Conservation (phyloP, 108 stramenopile species). For the Poteriospumella lacustris region DNA sequence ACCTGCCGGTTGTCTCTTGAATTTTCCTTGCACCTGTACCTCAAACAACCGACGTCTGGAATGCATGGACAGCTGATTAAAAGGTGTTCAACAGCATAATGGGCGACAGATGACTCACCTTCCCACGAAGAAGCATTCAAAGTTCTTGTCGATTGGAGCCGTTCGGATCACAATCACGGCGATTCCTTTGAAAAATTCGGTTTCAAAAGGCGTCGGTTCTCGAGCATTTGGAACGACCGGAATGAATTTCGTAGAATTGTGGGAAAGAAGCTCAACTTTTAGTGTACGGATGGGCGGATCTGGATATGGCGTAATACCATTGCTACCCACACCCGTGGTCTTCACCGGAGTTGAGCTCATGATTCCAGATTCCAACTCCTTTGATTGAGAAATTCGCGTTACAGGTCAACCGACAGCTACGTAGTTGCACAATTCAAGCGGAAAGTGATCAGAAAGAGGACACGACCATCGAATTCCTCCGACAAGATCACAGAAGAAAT, state of each 20-base stretch:
- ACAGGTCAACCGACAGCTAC: no score
- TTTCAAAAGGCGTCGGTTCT: slow-evolving; percentile 19
- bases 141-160: slow-evolving; percentile 1
- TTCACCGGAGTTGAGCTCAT: no score
- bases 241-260: neutral
- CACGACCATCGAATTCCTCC: no score
- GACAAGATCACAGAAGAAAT: no score
- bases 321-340: no score
- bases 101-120: neutral
- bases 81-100: slow-evolving; percentile 26
- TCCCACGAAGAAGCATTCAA: slow-evolving; percentile 2
- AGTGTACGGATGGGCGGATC: slow-evolving; percentile 1
- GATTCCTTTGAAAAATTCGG: slow-evolving; percentile 13
- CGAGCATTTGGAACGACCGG: neutral
- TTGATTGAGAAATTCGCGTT: no score
- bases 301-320: no score
- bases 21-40: slow-evolving; percentile 70
- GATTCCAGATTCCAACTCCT: no score
- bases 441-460: no score
- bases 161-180: slow-evolving; percentile 21
- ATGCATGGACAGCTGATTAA: slow-evolving; percentile 54
- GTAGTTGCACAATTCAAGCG: no score
- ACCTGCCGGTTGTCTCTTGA: slow-evolving; percentile 63
- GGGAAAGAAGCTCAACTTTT: slow-evolving; percentile 6
- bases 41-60: slow-evolving; percentile 61